Base-by-base conservation (phyloP, 2,329 filamentous ascomycete genomes). In the Aplosporella prunicola region DNA sequence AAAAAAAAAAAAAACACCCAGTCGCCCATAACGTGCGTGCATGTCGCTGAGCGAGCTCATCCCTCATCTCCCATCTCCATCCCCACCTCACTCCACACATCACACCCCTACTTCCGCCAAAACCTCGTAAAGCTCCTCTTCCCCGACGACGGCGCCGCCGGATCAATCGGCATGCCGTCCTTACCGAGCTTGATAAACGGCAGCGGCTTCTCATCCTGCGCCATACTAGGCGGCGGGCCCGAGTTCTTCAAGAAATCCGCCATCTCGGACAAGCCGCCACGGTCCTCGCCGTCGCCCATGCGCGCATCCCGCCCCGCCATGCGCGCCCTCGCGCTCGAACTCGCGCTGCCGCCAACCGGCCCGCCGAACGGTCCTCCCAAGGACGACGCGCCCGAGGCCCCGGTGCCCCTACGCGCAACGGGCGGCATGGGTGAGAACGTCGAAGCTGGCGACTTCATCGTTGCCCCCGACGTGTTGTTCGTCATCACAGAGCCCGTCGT, bases 181-280 rank as follows among this genome's bases (percentile, higher is more conserved):
- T 35, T 34, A 9, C 32, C 38, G 15, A 40, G 25, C 26, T 40
- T 40, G 11, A 40, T 25, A 13, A 40, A 40, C 10, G 38, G 38
- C 23, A 39, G 10, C 5, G 38, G 32, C 17, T 36, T 33, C n/a
- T 28, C 32, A 11, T 32, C 30, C 6, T 30, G 24, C 1, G 20
- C 14, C 5, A 16, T 15, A 25, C 49, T 47, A 24, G 57, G 55
- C 3, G 56, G 55, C 0, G 63, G 63, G 0, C 60, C 63, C 1
- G 57, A 62, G 20, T 55, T 60, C 20, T 55, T 54, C 25, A 67
- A 41, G 43, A 67, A 67, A 36, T 66, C 62, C 3, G 62, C 63
- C 20, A 66, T 48, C 39, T 66, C 62, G 25, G 55, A 57, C 2
- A 40, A 10, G 2, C 31, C 40, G 5, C 35, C 35, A 4, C 31